Evolutionary conservation across 768 basidiomycete genomes (phyloP).

Genomic region (Lyophyllum semitale): DNA sequence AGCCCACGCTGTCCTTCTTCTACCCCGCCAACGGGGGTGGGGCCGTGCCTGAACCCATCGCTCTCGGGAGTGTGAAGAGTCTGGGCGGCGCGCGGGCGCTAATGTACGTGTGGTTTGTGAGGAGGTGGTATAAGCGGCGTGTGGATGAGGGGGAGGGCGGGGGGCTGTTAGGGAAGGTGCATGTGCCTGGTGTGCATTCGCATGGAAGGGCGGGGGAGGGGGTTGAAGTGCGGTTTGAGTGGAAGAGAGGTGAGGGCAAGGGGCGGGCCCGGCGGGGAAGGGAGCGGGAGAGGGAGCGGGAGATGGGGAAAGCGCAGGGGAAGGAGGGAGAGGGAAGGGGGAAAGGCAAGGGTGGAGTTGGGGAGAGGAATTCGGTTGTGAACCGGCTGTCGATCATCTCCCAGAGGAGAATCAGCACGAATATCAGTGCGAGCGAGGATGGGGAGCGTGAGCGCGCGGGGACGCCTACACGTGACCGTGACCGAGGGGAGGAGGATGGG

Average conservation of each 20-base stretch:
- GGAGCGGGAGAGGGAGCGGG: constrained; percentile 26
- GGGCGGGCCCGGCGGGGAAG: constrained; percentile 35
- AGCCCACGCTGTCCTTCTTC: constrained; percentile 61
- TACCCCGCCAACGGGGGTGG: constrained; percentile 22
- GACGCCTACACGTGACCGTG: constrained; percentile 8
- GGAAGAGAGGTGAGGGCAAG: constrained; percentile 51
- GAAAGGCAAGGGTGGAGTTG: too few relatives aligned
- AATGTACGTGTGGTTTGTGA: constrained; percentile 77
- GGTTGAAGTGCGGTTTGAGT: constrained; percentile 80
- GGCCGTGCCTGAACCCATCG: constrained; percentile 10
- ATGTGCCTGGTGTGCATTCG: neutral
- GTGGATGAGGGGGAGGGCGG: constrained; percentile 37
- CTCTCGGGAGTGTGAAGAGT: constrained; percentile 6
- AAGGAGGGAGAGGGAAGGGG: neutral
- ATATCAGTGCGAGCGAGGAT: constrained; percentile 25
- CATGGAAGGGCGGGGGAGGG: too few relatives aligned
- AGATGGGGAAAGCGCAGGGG: constrained; percentile 8
- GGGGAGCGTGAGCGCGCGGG: constrained; percentile 11
- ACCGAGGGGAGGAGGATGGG: constrained; percentile 57
- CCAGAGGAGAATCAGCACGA: constrained; percentile 37
- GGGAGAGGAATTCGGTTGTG: constrained; percentile 49
- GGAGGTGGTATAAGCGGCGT: constrained; percentile 70
- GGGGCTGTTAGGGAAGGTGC: constrained; percentile 38
- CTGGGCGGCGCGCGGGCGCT: constrained; percentile 24
- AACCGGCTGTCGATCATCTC: constrained; percentile 43